Percentiles rank a stretch among this genome's conserved stretches.
Conservation (phyloP, 129 eudicot genomes). For the Tanacetum coccineum region DNA sequence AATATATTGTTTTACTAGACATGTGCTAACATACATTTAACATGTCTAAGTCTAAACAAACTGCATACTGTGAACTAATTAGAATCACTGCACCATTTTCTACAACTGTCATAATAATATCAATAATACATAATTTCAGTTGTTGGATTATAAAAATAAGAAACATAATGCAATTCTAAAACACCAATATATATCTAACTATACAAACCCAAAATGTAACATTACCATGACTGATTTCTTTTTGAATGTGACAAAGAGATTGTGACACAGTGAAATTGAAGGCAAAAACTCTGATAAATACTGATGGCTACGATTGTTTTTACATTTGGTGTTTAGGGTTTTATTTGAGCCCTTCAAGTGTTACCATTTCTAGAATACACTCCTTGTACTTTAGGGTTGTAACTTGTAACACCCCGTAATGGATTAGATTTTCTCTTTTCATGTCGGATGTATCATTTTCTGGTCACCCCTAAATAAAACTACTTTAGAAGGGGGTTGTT, state of each 20-base stretch:
- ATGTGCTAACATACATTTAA: not conserved
- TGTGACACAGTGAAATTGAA: conserved; percentile 5
- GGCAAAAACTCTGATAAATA: conserved; percentile 33
- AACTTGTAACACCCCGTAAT: too few species aligned
- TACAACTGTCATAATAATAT: not conserved
- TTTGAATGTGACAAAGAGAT: conserved; percentile 11
- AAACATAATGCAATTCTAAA: not conserved
- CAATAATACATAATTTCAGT: not conserved
- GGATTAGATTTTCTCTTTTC: too few species aligned
- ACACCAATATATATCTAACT: not conserved
- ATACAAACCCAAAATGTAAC: not conserved
- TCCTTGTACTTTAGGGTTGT: too few species aligned
- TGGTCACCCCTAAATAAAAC: too few species aligned
- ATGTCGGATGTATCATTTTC: too few species aligned
- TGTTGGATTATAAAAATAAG: too few species aligned
- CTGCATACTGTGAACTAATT: not conserved
- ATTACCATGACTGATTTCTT: conserved; percentile 26
- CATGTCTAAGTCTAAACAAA: conserved; percentile 5
- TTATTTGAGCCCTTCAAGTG: not conserved
- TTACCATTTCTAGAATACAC: too few species aligned
- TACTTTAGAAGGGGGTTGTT: too few species aligned
- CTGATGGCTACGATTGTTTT: conserved; percentile 39
- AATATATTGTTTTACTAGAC: not conserved
- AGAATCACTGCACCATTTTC: not conserved
- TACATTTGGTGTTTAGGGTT: too few species aligned